A percentile compares a stretch with the other conserved stretches of the same genome.
Evolutionary conservation across 768 basidiomycete genomes (phyloP).

Genomic region (Cubamyces lactineus): DNA sequence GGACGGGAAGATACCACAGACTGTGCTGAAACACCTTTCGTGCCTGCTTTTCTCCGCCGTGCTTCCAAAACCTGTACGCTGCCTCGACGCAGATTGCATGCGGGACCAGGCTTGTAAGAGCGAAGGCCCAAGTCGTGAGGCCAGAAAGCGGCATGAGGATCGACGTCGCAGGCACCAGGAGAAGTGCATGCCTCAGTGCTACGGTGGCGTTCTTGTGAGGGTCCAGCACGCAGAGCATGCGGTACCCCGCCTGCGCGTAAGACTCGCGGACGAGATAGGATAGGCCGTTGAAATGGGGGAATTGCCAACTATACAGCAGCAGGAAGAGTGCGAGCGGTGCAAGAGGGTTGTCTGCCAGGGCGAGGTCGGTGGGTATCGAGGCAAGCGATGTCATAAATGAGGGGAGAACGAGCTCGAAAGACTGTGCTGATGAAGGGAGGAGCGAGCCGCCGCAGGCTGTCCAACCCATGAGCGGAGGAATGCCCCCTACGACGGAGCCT

Average conservation of each 20-base stretch:
- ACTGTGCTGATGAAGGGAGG: conserved; percentile 54
- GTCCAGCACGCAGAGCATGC: conserved; percentile 84
- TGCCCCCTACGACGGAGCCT: conserved; percentile 87
- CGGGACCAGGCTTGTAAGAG: conserved; percentile 72
- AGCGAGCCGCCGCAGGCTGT: conserved; percentile 87
- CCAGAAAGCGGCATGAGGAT: conserved; percentile 87
- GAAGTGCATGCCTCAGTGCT: conserved; percentile 76
- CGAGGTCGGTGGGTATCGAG: conserved; percentile 38
- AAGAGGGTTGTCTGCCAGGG: conserved; percentile 78
- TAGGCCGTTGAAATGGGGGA: conserved; percentile 97
- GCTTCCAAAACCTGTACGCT: conserved; percentile 76
- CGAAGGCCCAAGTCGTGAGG: conserved; percentile 90
- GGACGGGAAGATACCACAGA: conserved; percentile 88
- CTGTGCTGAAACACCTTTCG: conserved; percentile 76
- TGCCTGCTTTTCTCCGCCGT: conserved; percentile 76
- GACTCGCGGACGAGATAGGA: conserved; percentile 83
- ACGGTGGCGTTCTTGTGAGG: conserved; percentile 85
- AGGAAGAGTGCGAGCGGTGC: conserved; percentile 80
- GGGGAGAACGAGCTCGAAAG: conserved; percentile 62
- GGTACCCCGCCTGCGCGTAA: conserved; percentile 92
- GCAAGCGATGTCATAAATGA: conserved; percentile 50
- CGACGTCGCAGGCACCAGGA: conserved; percentile 78
- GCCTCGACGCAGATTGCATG: conserved; percentile 71
- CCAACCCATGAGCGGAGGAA: conserved; percentile 99
- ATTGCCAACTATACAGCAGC: conserved; percentile 95